phyloP scores from a whole-genome alignment of 176 grass and related monocot genomes.

The Hordeum marinum region DNA sequence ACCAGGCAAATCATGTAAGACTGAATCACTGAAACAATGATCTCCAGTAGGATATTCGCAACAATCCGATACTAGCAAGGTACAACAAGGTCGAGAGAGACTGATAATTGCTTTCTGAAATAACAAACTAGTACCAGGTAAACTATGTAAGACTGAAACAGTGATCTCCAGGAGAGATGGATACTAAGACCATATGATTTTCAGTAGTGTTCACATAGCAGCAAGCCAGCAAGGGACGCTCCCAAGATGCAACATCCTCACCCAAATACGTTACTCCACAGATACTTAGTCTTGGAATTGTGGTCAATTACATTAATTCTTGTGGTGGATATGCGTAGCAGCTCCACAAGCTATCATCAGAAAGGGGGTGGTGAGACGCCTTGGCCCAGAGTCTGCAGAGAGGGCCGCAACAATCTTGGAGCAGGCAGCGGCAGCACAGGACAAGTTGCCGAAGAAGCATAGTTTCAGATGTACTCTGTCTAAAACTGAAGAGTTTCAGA shows the following conservation, averaged over 20 bases:
- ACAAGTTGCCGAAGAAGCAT: slow-evolving; percentile 19
- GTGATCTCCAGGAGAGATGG: neutral
- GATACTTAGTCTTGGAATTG: too few relatives aligned
- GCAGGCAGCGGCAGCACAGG: neutral
- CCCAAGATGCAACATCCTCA: neutral
- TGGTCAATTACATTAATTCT: too few relatives aligned
- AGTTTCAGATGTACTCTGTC: too few relatives aligned
- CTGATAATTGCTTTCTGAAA: too few relatives aligned
- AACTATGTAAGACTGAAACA: neutral
- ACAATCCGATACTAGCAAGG: too few relatives aligned
- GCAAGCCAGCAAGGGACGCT: neutral
- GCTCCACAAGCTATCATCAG: slow-evolving; percentile 23
- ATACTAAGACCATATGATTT: neutral
- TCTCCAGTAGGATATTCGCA: too few relatives aligned
- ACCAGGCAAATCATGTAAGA: too few relatives aligned
- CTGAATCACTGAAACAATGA: too few relatives aligned
- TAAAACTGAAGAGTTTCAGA: neutral
- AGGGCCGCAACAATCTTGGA: slow-evolving; percentile 33
- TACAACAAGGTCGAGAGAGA: too few relatives aligned
- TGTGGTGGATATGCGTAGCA: too few relatives aligned
- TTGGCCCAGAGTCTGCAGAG: slow-evolving; percentile 23
- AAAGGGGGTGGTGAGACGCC: slow-evolving; percentile 33
- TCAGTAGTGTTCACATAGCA: neutral
- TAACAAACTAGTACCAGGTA: neutral
- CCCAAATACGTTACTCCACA: neutral